Evolutionary conservation across 164 flowering plant genomes (phyloP).

Genomic region (Chimonanthus salicifolius): DNA sequence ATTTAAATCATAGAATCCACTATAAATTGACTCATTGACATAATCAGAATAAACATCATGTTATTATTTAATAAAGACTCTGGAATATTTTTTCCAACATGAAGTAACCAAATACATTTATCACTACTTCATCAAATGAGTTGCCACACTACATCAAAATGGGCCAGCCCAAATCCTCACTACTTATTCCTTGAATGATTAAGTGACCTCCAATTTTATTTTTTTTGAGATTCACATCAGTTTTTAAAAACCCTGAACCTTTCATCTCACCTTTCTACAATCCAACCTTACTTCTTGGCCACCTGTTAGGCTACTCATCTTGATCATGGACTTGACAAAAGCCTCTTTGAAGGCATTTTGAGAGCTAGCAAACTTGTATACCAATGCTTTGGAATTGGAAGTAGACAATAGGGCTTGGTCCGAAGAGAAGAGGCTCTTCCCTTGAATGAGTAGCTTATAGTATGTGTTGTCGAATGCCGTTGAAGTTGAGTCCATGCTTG

Average conservation of each 20-base stretch:
- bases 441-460: conserved; percentile 54
- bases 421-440: conserved; percentile 60
- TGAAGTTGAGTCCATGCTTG: conserved; percentile 44
- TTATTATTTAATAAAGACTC: too few relatives aligned
- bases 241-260: background rate
- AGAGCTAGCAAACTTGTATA: conserved; percentile 43
- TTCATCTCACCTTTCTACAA: conserved; percentile 39
- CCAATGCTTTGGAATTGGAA: conserved; percentile 41
- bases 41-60: too few relatives aligned
- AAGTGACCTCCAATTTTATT: background rate
- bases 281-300: conserved; percentile 59
- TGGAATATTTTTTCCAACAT: too few relatives aligned
- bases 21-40: too few relatives aligned
- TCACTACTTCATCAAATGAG: background rate
- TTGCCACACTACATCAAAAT: background rate
- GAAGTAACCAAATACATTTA: background rate
- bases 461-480: conserved; percentile 56
- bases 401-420: conserved; percentile 58
- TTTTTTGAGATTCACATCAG: background rate
- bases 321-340: conserved; percentile 73
- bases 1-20: too few relatives aligned
- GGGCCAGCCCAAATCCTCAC: background rate
- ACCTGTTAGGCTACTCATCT: conserved; percentile 64
- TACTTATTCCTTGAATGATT: background rate
- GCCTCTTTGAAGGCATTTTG: conserved; percentile 46